These are phyloP conservation scores for Aspergillus pseudoglaucus DNA, from an alignment of 2,329 filamentous ascomycete species.

Conservation along the genomic window DNA sequence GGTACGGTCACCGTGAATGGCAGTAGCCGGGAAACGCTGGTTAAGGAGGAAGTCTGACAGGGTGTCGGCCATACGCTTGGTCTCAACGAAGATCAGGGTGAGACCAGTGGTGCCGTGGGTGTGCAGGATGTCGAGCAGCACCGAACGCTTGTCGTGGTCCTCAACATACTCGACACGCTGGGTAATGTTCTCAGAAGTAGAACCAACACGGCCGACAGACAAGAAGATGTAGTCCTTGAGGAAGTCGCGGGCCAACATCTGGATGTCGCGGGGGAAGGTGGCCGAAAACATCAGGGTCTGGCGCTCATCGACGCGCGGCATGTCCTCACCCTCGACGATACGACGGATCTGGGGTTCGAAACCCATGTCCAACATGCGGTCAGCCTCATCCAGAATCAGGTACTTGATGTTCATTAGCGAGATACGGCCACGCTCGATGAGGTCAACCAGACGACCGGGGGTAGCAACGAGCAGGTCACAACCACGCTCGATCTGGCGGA, in stretches of 20 bases:
- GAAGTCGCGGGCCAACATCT: slow-evolving; percentile 98
- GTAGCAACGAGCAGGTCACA: slow-evolving; percentile 97
- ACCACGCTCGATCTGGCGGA: slow-evolving; percentile 94
- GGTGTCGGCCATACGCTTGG: slow-evolving; percentile 98
- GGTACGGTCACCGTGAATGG: slow-evolving; percentile 96
- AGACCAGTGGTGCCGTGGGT: slow-evolving; percentile 75
- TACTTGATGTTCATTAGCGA: slow-evolving; percentile 99
- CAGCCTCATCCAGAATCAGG: slow-evolving; percentile 95
- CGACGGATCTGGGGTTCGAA: slow-evolving; percentile 99
- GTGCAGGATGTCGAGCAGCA: slow-evolving; percentile 94
- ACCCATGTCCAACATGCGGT: slow-evolving; percentile 99
- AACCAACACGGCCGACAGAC: slow-evolving; percentile 96
- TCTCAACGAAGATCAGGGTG: slow-evolving; percentile 97
- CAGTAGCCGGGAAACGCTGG: slow-evolving; percentile 95
- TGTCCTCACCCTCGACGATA: slow-evolving; percentile 97
- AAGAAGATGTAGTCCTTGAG: slow-evolving; percentile 99
- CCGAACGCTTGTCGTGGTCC: slow-evolving; percentile 94
- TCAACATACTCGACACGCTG: slow-evolving; percentile 98
- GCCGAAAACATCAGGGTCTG: slow-evolving; percentile 99
- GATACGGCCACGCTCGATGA: slow-evolving; percentile 97
- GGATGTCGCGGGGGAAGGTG: slow-evolving; percentile 97
- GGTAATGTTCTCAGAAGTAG: slow-evolving; percentile 99
- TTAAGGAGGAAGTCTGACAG: slow-evolving; percentile 98
- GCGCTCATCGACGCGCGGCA: slow-evolving; percentile 74
- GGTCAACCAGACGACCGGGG: slow-evolving; percentile 90